Evolutionary conservation across 495 filamentous ascomycete species (phyloP).

Genomic region (Hypoxylon perforatum): DNA sequence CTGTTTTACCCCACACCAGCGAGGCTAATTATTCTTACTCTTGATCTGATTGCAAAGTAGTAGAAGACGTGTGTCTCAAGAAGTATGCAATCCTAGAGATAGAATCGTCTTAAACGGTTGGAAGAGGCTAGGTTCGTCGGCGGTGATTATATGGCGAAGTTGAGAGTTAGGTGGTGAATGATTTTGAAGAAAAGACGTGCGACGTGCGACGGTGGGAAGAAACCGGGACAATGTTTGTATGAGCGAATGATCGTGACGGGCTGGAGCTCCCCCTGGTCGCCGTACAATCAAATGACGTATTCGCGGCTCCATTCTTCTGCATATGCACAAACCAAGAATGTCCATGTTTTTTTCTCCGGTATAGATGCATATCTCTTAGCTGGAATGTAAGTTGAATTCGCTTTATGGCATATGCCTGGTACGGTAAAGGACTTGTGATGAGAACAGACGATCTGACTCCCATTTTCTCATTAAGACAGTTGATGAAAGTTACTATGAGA

Average conservation of each 20-base stretch:
- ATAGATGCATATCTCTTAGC: constrained; percentile 17
- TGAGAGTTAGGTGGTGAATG: background rate
- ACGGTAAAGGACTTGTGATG: too few relatives aligned
- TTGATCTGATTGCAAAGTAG: constrained; percentile 2
- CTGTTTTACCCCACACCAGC: background rate
- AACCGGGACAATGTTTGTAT: constrained; percentile 17
- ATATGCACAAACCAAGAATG: constrained; percentile 13
- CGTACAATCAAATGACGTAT: constrained; percentile 36
- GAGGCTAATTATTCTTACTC: constrained; percentile 13
- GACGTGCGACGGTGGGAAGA: constrained; percentile 22
- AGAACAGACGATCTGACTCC: too few relatives aligned
- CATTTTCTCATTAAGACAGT: too few relatives aligned
- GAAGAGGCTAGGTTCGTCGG: background rate
- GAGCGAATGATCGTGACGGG: constrained; percentile 37
- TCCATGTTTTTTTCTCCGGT: background rate
- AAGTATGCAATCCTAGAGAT: background rate
- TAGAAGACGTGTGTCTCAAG: background rate
- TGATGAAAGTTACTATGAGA: too few relatives aligned
- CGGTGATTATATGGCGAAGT: constrained; percentile 7
- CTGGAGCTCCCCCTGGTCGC: background rate
- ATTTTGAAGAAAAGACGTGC: constrained; percentile 1
- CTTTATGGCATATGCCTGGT: too few relatives aligned
- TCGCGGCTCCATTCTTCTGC: constrained; percentile 23
- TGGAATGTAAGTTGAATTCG: too few relatives aligned
- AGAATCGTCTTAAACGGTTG: background rate